A percentile compares a stretch with the other conserved stretches of the same genome.
phyloP scores from a whole-genome alignment of 2,329 filamentous ascomycete genomes.

The Lachnellula subtilissima region DNA sequence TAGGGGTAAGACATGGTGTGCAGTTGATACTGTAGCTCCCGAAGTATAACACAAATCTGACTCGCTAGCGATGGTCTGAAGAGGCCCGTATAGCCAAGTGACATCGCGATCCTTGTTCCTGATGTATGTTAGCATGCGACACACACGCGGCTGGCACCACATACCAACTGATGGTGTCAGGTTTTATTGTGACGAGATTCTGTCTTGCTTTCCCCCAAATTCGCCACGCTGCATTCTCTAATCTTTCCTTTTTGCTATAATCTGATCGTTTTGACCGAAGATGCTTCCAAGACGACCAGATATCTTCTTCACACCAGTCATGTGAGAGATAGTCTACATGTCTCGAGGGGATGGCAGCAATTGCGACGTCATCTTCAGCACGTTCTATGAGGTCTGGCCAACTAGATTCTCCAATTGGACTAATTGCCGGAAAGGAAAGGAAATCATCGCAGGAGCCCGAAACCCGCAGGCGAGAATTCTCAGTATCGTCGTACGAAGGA shows the following conservation, averaged over 20 bases:
- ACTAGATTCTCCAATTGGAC: background rate
- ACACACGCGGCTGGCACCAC: background rate
- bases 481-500: slow-evolving; percentile 4
- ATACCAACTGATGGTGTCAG: slow-evolving; percentile 80
- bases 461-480: background rate
- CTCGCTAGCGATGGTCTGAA: slow-evolving; percentile 34
- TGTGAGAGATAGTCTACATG: slow-evolving; percentile 95
- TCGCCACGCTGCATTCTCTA: slow-evolving; percentile 96
- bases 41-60: background rate
- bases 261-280: slow-evolving; percentile 69
- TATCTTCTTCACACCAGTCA: slow-evolving; percentile 92
- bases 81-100: slow-evolving; percentile 66
- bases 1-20: background rate
- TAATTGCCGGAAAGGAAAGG: background rate
- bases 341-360: slow-evolving; percentile 44
- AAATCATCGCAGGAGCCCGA: background rate
- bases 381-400: slow-evolving; percentile 14
- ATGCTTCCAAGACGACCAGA: slow-evolving; percentile 95
- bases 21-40: background rate
- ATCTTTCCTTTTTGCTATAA: slow-evolving; percentile 58
- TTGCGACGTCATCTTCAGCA: slow-evolving; percentile 51
- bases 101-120: slow-evolving; percentile 33
- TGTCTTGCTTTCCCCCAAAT: slow-evolving; percentile 94
- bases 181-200: slow-evolving; percentile 76
- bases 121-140: background rate